phyloP scores from a whole-genome alignment of 352 stramenopile genomes.

The Globisporangium abappressorium region DNA sequence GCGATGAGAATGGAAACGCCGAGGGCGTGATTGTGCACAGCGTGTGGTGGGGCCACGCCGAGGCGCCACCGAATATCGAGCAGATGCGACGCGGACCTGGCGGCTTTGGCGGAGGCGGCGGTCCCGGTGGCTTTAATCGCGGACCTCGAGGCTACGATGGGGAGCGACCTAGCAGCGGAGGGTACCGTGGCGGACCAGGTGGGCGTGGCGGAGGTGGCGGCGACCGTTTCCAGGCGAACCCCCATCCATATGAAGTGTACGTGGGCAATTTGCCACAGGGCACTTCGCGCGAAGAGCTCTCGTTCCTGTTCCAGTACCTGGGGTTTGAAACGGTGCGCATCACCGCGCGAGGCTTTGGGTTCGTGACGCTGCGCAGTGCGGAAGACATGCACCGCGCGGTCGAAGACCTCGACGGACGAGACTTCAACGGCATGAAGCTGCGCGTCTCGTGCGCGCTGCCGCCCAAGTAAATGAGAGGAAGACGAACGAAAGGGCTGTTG shows the following conservation, averaged over 20 bases:
- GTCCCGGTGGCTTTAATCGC: constrained; percentile 22
- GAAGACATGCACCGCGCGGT: constrained; percentile 80
- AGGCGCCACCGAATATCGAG: constrained; percentile 67
- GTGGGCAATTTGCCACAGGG: constrained; percentile 81
- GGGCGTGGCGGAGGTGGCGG: constrained; percentile 27
- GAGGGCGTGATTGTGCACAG: constrained; percentile 75
- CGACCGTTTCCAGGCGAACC: constrained; percentile 43
- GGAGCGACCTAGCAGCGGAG: constrained; percentile 28
- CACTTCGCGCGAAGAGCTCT: constrained; percentile 75
- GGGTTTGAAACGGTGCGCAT: constrained; percentile 84
- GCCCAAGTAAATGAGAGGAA: constrained; percentile 29
- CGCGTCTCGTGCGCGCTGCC: constrained; percentile 59
- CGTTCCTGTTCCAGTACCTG: constrained; percentile 79
- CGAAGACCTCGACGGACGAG: constrained; percentile 74
- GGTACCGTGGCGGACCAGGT: constrained; percentile 30
- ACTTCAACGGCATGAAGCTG: constrained; percentile 80
- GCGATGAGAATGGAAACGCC: constrained; percentile 70
- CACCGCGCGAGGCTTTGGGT: constrained; percentile 76
- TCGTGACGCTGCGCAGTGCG: constrained; percentile 73
- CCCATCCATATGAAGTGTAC: constrained; percentile 78
- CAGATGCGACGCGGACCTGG: constrained; percentile 37
- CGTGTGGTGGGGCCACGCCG: constrained; percentile 82
- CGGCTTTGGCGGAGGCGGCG: constrained; percentile 26
- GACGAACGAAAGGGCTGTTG: not conserved
- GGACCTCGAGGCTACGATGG: constrained; percentile 32